Evolutionary conservation across 371 early-diverging fungal genomes (phyloP), one percentile per base, ranked within the genome.

Genomic region (Parasitella parasitica): DNA sequence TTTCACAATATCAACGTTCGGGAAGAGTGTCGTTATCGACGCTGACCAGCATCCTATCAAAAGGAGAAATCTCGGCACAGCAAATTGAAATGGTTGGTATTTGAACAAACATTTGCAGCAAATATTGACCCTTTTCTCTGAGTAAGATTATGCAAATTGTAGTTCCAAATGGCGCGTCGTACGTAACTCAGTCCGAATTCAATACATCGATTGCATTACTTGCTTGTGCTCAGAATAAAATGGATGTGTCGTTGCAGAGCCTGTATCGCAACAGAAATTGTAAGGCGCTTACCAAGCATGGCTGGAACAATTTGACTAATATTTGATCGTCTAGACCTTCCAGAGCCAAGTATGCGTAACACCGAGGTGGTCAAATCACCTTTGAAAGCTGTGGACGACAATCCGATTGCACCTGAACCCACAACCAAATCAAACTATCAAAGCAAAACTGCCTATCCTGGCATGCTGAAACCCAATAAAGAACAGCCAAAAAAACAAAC

Each of bases 161-260:
- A 8, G 78, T 75, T 15, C 74, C 80, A 6, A 74, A 73, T 18
- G 81, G 75, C 54, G 70, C 72, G 24, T 81, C 83, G 34, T 75
- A 79, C 57, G 70, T 86, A 58, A 80, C 81, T 54, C 82, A 80
- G 56, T 64, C 77, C 41, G 90, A 88, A 70, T 88, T 89, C 66
- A 87, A 89, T 60, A 73, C 86, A 35, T 82, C 88, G 2, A 63
- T 91, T 46, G 89, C 88, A 9, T 73, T 91, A 54, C 68, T 84
- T 11, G 89, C 84, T 15, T 73, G 89, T 63, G 89, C 89, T 12
- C 91, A 91, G 66, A 87, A 89, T 69, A 84, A 87, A 67, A 35
- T 57, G 69, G 75, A 72, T 22, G 41, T 75, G 6, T 69, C 70
- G 2, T 28, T 78, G 6, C 60, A 66, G 32, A 71, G 52, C 18